phyloP scores from a whole-genome alignment of 768 basidiomycete genomes.

The Coprinellus aureogranulatus region DNA sequence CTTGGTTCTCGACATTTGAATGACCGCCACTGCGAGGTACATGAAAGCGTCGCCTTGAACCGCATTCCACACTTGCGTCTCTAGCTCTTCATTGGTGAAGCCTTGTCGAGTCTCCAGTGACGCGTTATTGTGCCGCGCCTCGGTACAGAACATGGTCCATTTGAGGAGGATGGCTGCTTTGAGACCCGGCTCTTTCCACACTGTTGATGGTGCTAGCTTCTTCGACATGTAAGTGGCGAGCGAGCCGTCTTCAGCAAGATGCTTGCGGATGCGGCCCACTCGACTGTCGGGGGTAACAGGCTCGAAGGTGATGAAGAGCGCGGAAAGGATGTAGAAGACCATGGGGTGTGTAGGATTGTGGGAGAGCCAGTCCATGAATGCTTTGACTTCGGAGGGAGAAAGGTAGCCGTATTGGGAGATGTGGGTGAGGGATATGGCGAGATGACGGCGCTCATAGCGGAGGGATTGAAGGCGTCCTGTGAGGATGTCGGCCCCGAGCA shows the following conservation, averaged over 20 bases:
- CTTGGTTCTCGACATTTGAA: constrained; percentile 51
- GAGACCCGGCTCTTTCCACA: constrained; percentile 70
- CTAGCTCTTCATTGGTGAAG: constrained; percentile 75
- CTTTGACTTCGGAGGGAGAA: constrained; percentile 56
- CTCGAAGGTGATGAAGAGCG: constrained; percentile 67
- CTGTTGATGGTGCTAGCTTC: constrained; percentile 46
- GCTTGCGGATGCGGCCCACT: constrained; percentile 44
- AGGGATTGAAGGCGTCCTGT: constrained; percentile 70
- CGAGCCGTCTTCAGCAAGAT: constrained; percentile 43
- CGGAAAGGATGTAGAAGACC: constrained; percentile 64
- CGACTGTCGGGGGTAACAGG: constrained; percentile 53
- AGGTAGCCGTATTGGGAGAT: constrained; percentile 64
- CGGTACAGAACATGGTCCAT: constrained; percentile 84
- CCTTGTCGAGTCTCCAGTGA: constrained; percentile 62
- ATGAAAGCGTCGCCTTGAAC: constrained; percentile 81
- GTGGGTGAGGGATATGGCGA: constrained; percentile 61
- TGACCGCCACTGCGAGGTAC: constrained; percentile 61
- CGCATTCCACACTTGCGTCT: constrained; percentile 77
- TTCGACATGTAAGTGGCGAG: constrained; percentile 59
- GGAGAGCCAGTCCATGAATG: constrained; percentile 69
- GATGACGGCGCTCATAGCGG: constrained; percentile 66
- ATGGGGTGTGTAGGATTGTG: constrained; percentile 64
- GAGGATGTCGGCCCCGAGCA: constrained; percentile 64
- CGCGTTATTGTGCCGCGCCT: constrained; percentile 66
- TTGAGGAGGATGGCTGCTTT: constrained; percentile 76